Conservation (phyloP, 108 stramenopile genomes). For the Nitzschia sp. region DNA sequence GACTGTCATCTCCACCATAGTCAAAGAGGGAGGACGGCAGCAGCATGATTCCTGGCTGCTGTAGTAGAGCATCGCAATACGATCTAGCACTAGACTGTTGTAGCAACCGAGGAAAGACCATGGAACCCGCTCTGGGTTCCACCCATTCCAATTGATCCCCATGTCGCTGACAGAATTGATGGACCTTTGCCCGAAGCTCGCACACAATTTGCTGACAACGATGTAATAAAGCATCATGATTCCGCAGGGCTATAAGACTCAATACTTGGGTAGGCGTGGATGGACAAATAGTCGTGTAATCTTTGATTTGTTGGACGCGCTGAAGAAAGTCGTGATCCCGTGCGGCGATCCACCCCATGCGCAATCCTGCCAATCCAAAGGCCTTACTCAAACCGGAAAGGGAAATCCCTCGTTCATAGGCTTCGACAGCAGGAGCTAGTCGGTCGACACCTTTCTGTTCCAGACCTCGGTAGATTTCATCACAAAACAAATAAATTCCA, state of each 20-base stretch:
- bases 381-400: slow-evolving; percentile 29
- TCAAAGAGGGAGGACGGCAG: not conserved
- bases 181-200: not conserved
- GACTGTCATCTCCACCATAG: not conserved
- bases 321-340: slow-evolving; percentile 9
- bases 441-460: slow-evolving; percentile 1
- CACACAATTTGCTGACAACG: not conserved
- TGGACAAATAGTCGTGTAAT: slow-evolving; percentile 9
- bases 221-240: not conserved
- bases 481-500: slow-evolving; percentile 20
- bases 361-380: slow-evolving; percentile 23
- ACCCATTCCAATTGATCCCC: not conserved
- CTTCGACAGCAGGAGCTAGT: not conserved
- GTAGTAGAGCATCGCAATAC: not conserved
- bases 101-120: not conserved
- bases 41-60: not conserved
- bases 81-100: not conserved
- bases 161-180: not conserved
- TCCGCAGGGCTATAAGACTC: slow-evolving; percentile 1
- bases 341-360: slow-evolving; percentile 33
- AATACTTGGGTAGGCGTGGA: slow-evolving; percentile 2
- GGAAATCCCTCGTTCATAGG: slow-evolving; percentile 11
- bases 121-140: not conserved
- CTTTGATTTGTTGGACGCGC: slow-evolving; percentile 4
- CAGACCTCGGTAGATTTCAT: slow-evolving; percentile 38